Percentiles rank a stretch among this genome's conserved stretches.
These are phyloP conservation scores for Thymus mandschuricus DNA, from an alignment of 257 asterid species.

Conservation along the genomic window DNA sequence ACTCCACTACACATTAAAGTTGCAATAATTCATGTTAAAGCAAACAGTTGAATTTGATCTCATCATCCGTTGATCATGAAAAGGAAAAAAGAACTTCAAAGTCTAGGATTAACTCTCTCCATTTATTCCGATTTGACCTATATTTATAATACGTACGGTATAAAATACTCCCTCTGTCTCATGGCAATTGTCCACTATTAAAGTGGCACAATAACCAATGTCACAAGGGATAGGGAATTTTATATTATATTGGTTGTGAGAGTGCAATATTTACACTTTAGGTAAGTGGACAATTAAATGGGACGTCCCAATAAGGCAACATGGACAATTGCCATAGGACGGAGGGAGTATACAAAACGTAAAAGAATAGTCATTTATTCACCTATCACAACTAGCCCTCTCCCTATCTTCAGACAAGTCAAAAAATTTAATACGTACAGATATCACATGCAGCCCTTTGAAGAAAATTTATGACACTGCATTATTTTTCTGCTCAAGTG, in stretches of 20 bases:
- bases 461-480: background rate
- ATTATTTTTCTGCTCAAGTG: background rate
- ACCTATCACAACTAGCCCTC: slow-evolving; percentile 50
- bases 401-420: slow-evolving; percentile 22
- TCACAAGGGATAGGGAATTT: no score
- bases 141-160: no score
- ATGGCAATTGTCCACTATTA: no score
- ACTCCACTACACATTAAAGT: background rate
- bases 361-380: slow-evolving; percentile 60
- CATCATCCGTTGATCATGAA: background rate
- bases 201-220: no score
- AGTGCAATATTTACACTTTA: no score
- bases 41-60: background rate
- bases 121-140: no score
- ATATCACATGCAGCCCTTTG: background rate
- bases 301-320: no score
- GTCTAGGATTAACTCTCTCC: background rate
- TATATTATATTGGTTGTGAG: no score
- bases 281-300: no score
- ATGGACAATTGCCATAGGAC: no score
- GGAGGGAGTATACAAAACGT: slow-evolving; percentile 16
- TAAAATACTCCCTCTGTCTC: no score
- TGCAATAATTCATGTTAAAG: background rate
- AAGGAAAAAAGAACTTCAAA: background rate
- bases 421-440: background rate